Base-by-base conservation (phyloP, 192 early-diverging fungal genomes). In the Coemansia sp. region DNA sequence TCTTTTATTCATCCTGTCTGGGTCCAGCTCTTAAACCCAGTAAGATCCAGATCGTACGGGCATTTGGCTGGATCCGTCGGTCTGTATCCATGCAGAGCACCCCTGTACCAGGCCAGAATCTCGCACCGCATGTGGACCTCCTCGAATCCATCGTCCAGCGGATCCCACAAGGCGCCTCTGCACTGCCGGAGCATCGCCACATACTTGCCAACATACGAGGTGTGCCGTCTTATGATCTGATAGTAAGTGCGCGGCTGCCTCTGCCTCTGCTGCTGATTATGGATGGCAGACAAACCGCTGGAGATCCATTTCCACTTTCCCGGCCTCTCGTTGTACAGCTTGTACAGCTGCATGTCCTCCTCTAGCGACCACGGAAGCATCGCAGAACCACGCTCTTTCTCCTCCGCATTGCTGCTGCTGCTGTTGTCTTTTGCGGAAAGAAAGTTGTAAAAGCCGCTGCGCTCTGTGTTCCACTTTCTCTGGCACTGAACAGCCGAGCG, bases 91-190 rank as follows among this genome's bases (percentile, higher is more conserved):
- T 64, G 61, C 1, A 56, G n/a, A 2, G 12, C 8, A 6, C 49
- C 66, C 39, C 8, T 11, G 58, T 67, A 71, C 79, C 79, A 82
- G 0, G 74, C 60, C 5, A 11, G 36, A 9, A 82, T 58, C 65
- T 82, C 79, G n/a, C 79, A 82, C 0, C 79, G 62, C 64, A 62
- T 57, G 52, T 82, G 79, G 12, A 82, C 79, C 46, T 82, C 79
- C 15, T 63, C 65, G 15, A 82, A 64, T 2, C 43, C 43, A 18
- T 82, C 79, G 1, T 41, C 67, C 71, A 70, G 11, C 9, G 79
- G 79, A 56, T 82, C 74, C 74, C 74, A 82, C 8, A 6, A 22
- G 5, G 70, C 46, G 13, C 69, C 69, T 21, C 71, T 52, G 56
- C 79, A 76, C 11, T 41, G 39, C 0, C 45, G 18, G 3, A 82